Conservation (phyloP, 441 rosid species). For the Melastoma candidum region DNA sequence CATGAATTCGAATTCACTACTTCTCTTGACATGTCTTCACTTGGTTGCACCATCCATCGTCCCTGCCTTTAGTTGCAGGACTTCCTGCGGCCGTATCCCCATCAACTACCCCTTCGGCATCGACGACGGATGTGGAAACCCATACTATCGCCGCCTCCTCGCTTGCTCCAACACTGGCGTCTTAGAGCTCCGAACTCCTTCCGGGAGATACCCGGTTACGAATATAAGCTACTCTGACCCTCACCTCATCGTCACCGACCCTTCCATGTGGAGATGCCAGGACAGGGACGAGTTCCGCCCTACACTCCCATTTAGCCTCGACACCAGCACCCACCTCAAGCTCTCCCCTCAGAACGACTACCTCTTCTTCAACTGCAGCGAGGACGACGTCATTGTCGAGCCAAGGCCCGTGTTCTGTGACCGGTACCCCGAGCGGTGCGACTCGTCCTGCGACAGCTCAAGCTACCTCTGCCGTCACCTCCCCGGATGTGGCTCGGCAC, state of each 20-base stretch:
- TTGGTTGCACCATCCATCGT: too few relatives aligned
- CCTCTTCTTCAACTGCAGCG: constrained; percentile 77
- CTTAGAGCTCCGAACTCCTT: constrained; percentile 76
- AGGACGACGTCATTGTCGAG: constrained; percentile 45
- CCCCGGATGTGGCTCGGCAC: constrained; percentile 54
- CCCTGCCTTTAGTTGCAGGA: too few relatives aligned
- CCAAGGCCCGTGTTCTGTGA: constrained; percentile 86
- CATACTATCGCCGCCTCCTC: constrained; percentile 67
- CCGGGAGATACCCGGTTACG: constrained; percentile 39
- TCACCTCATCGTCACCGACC: too few relatives aligned
- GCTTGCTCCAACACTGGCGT: constrained; percentile 23
- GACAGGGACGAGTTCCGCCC: too few relatives aligned
- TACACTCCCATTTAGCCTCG: constrained; percentile 79
- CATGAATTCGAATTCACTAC: too few relatives aligned
- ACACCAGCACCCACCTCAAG: constrained; percentile 19
- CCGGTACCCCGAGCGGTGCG: constrained; percentile 77
- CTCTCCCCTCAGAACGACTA: constrained; percentile 33
- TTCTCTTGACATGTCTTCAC: too few relatives aligned
- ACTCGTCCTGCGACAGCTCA: constrained; percentile 81
- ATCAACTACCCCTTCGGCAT: constrained; percentile 67
- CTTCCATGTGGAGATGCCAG: too few relatives aligned
- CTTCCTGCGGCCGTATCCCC: constrained; percentile 11
- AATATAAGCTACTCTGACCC: too few relatives aligned
- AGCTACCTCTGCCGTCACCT: constrained; percentile 85
- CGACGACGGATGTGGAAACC: constrained; percentile 87